Conservation (phyloP, 2,329 filamentous ascomycete species). For the Fusarium zealandicum region DNA sequence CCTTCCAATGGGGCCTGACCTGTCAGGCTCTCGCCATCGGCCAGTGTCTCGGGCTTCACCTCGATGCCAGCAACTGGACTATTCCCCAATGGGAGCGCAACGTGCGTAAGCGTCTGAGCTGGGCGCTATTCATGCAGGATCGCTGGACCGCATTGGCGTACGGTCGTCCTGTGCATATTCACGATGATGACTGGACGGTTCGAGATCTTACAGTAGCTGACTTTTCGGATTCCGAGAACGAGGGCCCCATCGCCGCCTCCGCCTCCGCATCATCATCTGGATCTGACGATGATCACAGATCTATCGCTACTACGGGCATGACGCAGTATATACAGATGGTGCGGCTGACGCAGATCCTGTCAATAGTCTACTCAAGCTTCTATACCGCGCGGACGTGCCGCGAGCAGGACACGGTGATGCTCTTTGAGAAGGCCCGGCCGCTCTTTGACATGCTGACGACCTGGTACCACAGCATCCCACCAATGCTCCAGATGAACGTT, state of each 20-base stretch:
- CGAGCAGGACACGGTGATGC: constrained; percentile 44
- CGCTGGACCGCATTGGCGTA: constrained; percentile 55
- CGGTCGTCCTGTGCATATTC: constrained; percentile 42
- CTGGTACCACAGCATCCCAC: constrained; percentile 55
- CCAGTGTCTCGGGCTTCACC: constrained; percentile 61
- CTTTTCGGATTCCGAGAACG: constrained; percentile 43
- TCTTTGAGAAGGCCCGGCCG: constrained; percentile 57
- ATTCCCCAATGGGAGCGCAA: constrained; percentile 65
- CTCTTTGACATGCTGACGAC: constrained; percentile 56
- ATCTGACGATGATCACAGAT: constrained; percentile 43
- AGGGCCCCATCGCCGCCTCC: constrained; percentile 14
- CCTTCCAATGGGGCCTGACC: constrained; percentile 49
- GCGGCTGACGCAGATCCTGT: constrained; percentile 54
- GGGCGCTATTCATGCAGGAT: constrained; percentile 68
- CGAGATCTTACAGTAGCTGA: constrained; percentile 41
- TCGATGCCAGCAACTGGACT: constrained; percentile 63
- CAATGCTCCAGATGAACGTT: constrained; percentile 54
- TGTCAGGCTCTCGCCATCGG: constrained; percentile 57
- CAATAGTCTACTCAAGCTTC: constrained; percentile 54
- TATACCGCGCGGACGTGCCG: constrained; percentile 47
- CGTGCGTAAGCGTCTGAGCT: constrained; percentile 63
- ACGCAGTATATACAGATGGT: constrained; percentile 56
- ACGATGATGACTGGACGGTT: constrained; percentile 44
- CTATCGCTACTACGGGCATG: constrained; percentile 47
- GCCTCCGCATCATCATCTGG: constrained; percentile 19